Evolutionary conservation across 805 yeast species (phyloP), one percentile per base, ranked within the genome.

Genomic region (Tanozyma kutaoensis): DNA sequence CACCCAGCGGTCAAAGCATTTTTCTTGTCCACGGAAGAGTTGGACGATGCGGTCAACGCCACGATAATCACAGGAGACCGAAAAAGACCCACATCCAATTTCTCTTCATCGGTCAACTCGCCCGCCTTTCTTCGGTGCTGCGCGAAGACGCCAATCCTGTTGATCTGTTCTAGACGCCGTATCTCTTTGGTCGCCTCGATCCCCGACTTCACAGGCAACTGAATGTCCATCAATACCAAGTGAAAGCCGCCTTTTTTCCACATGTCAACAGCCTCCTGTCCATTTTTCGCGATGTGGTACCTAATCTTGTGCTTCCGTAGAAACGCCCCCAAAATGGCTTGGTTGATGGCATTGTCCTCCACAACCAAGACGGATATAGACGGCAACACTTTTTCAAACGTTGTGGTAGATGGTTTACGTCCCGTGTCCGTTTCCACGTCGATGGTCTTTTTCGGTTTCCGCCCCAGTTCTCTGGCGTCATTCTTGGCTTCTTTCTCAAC

Each of bases 1-100:
- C 99, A 91, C 25, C 99, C 99, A 3, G 97, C 95, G 16, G 93
- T 79, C 29, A 91, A 60, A 0, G 98, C 98, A 42, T 82, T 81
- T 35, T 82, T 76, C 46, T 80, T 76, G 52, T 86, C 97, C 17
- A 75, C 75, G 10, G 76, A 72, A 16, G 91, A 69, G 30, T 59
- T 57, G 12, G 91, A 79, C 6, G 91, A 76, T 0, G 98, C 98
- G 2, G 99, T 91, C 27, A 91, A 58, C 0, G 99, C 99, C 13
- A 91, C 98, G 28, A 91, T 88, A 30, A 91, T 91, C n/a, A 93
- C 95, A 0, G 99, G 98, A 1, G 93, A 77, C 36, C 82, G 67
- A 51, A 84, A 84, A n/a, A 67, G 51, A 8, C 59, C 54, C 15
- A 68, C 48, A 38, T 79, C 82, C 6, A 82, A 50, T 22, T 56